Percentiles rank a stretch among this genome's conserved stretches.
Evolutionary conservation across 2,329 filamentous ascomycete genomes (phyloP).

Genomic region (Ploettnerulaceae sp.): DNA sequence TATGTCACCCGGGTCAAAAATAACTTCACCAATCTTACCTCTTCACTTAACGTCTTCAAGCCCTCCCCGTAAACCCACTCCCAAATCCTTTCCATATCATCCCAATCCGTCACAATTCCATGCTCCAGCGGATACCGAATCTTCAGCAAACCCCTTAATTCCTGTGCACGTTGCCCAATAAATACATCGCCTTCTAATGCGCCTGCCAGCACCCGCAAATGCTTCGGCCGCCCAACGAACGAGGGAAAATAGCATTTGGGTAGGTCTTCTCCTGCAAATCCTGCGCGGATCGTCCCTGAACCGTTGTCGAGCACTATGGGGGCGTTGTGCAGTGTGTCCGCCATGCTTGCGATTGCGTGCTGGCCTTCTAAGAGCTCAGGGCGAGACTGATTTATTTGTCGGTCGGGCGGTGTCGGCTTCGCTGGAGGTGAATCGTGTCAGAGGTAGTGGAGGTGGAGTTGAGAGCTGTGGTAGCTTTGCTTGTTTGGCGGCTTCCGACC

Average conservation of each 20-base stretch:
- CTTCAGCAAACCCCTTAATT: constrained; percentile 88
- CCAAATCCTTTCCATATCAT: constrained; percentile 99
- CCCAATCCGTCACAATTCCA: constrained; percentile 98
- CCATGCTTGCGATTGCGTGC: constrained; percentile 42
- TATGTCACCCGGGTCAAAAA: too few relatives aligned
- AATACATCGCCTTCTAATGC: constrained; percentile 95
- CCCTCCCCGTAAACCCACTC: constrained; percentile 95
- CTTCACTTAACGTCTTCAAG: constrained; percentile 93
- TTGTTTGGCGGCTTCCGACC: constrained; percentile 1
- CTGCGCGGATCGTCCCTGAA: constrained; percentile 93
- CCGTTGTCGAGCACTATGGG: constrained; percentile 99
- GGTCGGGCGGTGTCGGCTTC: background rate
- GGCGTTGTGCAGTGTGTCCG: constrained; percentile 83
- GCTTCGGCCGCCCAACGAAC: constrained; percentile 93
- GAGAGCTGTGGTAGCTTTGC: background rate
- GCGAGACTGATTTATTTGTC: background rate
- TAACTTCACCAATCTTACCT: constrained; percentile 51
- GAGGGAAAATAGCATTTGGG: constrained; percentile 98
- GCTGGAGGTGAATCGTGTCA: background rate
- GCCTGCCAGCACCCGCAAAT: constrained; percentile 89
- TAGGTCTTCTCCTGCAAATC: constrained; percentile 91
- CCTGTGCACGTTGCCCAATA: constrained; percentile 84
- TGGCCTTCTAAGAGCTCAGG: background rate
- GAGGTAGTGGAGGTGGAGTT: background rate
- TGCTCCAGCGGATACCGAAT: constrained; percentile 95